A percentile compares a stretch with the other conserved stretches of the same genome.
phyloP scores from a whole-genome alignment of 2,329 filamentous ascomycete genomes.

The Colletotrichum camelliae region DNA sequence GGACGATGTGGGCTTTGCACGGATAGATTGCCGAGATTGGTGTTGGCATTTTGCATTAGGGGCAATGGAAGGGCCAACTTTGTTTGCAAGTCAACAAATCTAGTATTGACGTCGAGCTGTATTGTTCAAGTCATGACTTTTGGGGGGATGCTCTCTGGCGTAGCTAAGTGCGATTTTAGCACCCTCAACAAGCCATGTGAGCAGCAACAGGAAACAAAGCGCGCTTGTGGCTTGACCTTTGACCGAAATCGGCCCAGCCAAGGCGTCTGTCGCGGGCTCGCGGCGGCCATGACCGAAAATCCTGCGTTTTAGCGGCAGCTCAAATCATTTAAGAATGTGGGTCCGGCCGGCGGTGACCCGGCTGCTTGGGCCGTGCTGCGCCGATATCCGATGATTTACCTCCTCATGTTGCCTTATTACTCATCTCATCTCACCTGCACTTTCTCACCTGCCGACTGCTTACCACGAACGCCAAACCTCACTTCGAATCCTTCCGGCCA shows the following conservation, averaged over 20 bases:
- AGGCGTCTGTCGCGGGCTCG: background rate
- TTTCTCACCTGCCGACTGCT: background rate
- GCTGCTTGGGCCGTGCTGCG: background rate
- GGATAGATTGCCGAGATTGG: conserved; percentile 21
- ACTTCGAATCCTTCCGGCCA: background rate
- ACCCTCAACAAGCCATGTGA: background rate
- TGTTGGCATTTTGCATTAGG: background rate
- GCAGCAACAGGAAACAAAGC: background rate
- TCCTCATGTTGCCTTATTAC: background rate
- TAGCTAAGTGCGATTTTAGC: background rate
- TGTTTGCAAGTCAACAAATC: background rate
- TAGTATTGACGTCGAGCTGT: background rate
- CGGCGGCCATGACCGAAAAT: conserved; percentile 4
- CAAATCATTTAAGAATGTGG: conserved; percentile 13
- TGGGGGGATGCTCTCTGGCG: background rate
- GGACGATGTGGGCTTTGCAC: conserved; percentile 6
- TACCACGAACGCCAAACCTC: background rate
- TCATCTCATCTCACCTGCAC: background rate
- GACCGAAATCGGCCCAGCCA: conserved; percentile 12
- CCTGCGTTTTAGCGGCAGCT: conserved; percentile 8
- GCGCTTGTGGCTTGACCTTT: background rate
- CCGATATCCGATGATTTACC: conserved; percentile 14
- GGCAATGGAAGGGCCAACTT: background rate
- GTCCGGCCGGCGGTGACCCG: background rate
- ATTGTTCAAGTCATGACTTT: background rate